A percentile compares a stretch with the other conserved stretches of the same genome.
Conservation (phyloP, 2,329 filamentous ascomycete species). For the Colletotrichum sp. region DNA sequence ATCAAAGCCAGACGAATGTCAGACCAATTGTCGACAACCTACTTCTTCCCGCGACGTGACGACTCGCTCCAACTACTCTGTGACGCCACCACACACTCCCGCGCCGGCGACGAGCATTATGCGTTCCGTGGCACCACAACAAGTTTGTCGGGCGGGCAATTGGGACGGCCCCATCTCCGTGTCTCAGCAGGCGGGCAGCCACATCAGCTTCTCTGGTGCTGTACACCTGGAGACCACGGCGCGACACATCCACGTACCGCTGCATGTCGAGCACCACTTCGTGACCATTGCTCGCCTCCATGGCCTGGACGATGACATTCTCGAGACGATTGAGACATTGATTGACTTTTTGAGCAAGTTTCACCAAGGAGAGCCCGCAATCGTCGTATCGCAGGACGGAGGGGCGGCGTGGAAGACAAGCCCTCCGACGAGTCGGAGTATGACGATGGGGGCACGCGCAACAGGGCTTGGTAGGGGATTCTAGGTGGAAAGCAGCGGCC, state of each 20-base stretch:
- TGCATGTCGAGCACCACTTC: background rate
- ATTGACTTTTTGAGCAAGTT: background rate
- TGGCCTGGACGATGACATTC: background rate
- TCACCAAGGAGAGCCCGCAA: background rate
- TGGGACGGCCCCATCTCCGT: background rate
- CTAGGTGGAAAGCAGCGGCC: background rate
- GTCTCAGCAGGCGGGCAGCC: background rate
- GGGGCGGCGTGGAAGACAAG: background rate
- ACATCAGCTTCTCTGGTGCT: background rate
- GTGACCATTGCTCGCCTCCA: background rate
- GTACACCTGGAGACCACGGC: background rate
- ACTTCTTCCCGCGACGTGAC: background rate
- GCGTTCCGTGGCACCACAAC: background rate
- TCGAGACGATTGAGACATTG: background rate
- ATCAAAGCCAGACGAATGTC: background rate
- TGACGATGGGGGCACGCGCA: background rate
- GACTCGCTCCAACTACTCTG: background rate
- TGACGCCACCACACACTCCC: background rate
- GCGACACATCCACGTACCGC: background rate
- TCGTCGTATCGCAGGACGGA: background rate
- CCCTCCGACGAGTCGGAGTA: background rate
- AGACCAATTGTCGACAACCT: background rate
- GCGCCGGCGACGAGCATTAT: background rate
- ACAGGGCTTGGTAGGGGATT: background rate
- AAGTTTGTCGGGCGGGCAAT: background rate